Percentiles rank a stretch among this genome's conserved stretches.
Evolutionary conservation across 306 rosid species (phyloP).

Genomic region (Medicago lupulina): DNA sequence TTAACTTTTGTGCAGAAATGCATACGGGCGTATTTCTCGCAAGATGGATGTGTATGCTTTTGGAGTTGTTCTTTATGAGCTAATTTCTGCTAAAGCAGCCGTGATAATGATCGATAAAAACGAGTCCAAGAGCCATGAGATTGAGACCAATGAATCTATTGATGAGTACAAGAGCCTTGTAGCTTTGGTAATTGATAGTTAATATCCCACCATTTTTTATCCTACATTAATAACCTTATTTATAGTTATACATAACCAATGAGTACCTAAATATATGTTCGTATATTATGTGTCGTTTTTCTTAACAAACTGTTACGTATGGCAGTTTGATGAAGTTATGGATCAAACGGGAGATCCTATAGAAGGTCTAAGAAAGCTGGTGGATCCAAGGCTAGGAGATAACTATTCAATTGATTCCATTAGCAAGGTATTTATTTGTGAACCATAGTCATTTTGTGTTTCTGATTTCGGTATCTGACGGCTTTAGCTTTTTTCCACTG

Average conservation of each 20-base stretch:
- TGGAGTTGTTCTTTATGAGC: constrained; percentile 88
- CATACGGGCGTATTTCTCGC: constrained; percentile 76
- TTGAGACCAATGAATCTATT: background rate
- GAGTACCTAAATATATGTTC: background rate
- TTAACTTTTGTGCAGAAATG: constrained; percentile 66
- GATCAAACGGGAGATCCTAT: constrained; percentile 48
- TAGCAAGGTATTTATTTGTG: constrained; percentile 53
- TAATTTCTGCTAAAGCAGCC: constrained; percentile 88
- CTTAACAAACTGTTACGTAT: background rate
- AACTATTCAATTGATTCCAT: constrained; percentile 75
- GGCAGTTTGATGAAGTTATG: constrained; percentile 79
- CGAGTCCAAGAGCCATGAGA: background rate
- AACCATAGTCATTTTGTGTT: background rate
- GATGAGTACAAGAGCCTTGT: background rate
- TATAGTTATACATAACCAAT: background rate
- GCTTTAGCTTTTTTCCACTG: background rate
- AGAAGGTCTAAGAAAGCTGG: constrained; percentile 67
- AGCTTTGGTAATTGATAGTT: constrained; percentile 1
- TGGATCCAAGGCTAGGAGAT: constrained; percentile 84
- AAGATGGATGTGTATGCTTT: constrained; percentile 89
- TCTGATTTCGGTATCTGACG: background rate
- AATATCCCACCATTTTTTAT: background rate
- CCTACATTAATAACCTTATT: too few relatives aligned
- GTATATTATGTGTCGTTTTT: too few relatives aligned
- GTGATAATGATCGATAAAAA: constrained; percentile 40